Evolutionary conservation across 1,284 basidiomycete genomes (phyloP), one percentile per base, ranked within the genome.

Genomic region (Fomitiporia mediterranea): DNA sequence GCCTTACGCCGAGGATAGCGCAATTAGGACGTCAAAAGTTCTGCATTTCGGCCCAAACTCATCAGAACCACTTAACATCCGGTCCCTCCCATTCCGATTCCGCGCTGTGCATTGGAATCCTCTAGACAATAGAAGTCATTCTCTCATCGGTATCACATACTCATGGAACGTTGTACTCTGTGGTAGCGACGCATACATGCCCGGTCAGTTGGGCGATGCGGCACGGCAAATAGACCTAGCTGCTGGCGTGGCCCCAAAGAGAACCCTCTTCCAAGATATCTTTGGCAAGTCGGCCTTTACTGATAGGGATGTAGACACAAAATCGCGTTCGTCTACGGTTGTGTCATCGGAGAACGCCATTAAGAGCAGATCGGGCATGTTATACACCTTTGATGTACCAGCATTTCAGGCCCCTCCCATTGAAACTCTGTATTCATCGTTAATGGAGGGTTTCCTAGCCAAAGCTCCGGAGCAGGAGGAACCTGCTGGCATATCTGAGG

Each of bases 361-460:
- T 15, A 32, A 9, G 17, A 19, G 34, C 8, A 72, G 72, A 74
- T 72, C 66, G 60, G 72, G 69, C 52, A 69, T 70, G 2, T 64
- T 71, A n/a, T 72, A 73, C 55, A 71, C 86, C 43, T 89, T 94
- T 65, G 81, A 86, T 60, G 81, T 79, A 2, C 87, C 93, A 3
- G 81, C 88, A 28, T 89, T 94, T 71, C 78, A 92, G 48, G 78
- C 91, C 64, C 92, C 93, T 13, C 83, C 92, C 3, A 73, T 94
- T 55, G 80, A 85, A 49, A 74, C 77, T 49, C 69, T 96, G 40
- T 95, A 91, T 67, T 84, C 89, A 34, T 73, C 84, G 15, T 73
- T 94, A 63, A 79, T 95, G 65, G 75, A 78, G 44, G 75, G 79
- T 48, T 81, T 92, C 65, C 72, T 95, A 60, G 63, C 39, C 57